Percentiles rank a stretch among this genome's conserved stretches.
phyloP scores from a whole-genome alignment of 768 basidiomycete species.

The Mycena chlorophos region DNA sequence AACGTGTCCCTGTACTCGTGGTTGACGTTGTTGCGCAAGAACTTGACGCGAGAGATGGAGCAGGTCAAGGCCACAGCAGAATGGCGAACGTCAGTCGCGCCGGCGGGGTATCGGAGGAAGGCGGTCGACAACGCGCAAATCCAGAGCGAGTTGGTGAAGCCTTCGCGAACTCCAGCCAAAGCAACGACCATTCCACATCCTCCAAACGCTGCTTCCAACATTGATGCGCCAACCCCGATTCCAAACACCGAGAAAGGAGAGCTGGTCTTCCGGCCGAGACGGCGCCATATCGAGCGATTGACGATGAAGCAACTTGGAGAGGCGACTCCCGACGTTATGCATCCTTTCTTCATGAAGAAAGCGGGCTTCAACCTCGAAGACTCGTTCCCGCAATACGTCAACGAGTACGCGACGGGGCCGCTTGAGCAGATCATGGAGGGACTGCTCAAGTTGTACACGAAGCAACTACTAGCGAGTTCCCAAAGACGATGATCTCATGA shows the following conservation, averaged over 20 bases:
- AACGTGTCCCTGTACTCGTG: slow-evolving; percentile 82
- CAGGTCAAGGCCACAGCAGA: slow-evolving; percentile 64
- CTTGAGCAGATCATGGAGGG: slow-evolving; percentile 84
- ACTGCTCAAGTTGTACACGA: slow-evolving; percentile 73
- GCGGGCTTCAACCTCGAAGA: slow-evolving; percentile 83
- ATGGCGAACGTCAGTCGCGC: slow-evolving; percentile 42
- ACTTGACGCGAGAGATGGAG: slow-evolving; percentile 74
- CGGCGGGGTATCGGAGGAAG: slow-evolving; percentile 38
- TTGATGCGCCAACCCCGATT: background rate
- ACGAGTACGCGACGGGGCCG: slow-evolving; percentile 83
- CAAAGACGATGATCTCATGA: slow-evolving; percentile 20
- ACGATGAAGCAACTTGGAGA: slow-evolving; percentile 86
- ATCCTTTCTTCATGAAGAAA: slow-evolving; percentile 83
- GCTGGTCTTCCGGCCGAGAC: slow-evolving; percentile 37
- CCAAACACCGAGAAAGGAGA: background rate
- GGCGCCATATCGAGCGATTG: slow-evolving; percentile 71
- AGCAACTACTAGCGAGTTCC: slow-evolving; percentile 53
- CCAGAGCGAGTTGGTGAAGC: slow-evolving; percentile 29
- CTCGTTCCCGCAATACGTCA: slow-evolving; percentile 81
- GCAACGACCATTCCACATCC: slow-evolving; percentile 12
- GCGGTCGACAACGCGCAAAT: slow-evolving; percentile 35
- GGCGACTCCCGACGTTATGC: slow-evolving; percentile 87
- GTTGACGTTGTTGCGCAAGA: slow-evolving; percentile 77
- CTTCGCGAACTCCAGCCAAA: slow-evolving; percentile 9
- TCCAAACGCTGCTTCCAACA: background rate